phyloP scores from a whole-genome alignment of 306 rosid genomes.

The Medicago lupulina region DNA sequence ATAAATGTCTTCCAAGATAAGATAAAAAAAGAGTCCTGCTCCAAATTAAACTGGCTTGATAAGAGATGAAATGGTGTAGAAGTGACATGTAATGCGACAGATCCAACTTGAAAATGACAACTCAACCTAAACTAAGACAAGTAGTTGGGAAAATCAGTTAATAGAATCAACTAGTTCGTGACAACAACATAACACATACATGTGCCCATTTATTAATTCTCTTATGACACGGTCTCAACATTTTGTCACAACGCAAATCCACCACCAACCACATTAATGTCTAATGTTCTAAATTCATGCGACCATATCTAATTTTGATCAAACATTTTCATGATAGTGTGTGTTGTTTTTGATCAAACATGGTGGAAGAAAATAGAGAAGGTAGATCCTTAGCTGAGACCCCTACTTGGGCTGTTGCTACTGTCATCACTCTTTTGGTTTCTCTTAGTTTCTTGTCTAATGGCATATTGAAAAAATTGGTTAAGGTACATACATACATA shows the following conservation, averaged over 20 bases:
- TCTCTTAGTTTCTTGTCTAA: slow-evolving; percentile 65
- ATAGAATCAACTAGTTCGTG: slow-evolving; percentile 43
- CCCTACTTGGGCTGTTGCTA: slow-evolving; percentile 90
- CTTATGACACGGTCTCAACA: slow-evolving; percentile 36
- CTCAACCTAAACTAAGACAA: slow-evolving; percentile 9
- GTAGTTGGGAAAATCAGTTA: slow-evolving; percentile 39
- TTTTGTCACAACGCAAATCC: slow-evolving; percentile 29
- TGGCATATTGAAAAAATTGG: slow-evolving; percentile 52
- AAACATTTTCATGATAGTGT: slow-evolving; percentile 19
- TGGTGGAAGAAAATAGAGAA: slow-evolving; percentile 49
- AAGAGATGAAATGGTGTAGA: no score
- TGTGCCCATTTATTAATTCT: slow-evolving; percentile 46
- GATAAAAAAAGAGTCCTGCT: no score
- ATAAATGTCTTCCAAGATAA: no score
- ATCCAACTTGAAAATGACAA: slow-evolving; percentile 43
- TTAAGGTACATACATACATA: slow-evolving; percentile 58
- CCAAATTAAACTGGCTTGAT: no score
- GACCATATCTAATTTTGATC: not conserved
- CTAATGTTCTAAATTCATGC: slow-evolving; percentile 35
- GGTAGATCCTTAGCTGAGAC: slow-evolving; percentile 78
- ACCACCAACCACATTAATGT: slow-evolving; percentile 52
- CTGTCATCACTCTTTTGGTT: slow-evolving; percentile 72
- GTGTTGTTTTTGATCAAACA: slow-evolving; percentile 39
- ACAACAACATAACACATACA: slow-evolving; percentile 53
- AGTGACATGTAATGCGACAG: slow-evolving; percentile 28